These are phyloP conservation scores for Rugonectria rugulosa DNA, from an alignment of 2,329 filamentous ascomycete genomes.

Conservation along the genomic window DNA sequence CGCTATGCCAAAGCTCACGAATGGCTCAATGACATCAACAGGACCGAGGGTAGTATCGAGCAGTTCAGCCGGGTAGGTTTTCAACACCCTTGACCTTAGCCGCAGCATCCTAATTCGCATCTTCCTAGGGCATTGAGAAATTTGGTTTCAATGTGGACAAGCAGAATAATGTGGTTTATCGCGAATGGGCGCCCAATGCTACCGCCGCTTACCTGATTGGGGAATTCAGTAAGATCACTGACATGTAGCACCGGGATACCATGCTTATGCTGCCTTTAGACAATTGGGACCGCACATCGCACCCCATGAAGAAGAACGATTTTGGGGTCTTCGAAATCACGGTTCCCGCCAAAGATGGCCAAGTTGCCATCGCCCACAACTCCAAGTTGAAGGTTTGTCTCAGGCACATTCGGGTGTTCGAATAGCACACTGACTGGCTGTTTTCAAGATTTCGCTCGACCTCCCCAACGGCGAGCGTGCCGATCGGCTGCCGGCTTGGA, in stretches of 20 bases:
- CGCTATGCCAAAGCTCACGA: constrained; percentile 81
- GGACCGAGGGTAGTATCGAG: constrained; percentile 86
- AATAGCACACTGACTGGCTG: constrained; percentile 13
- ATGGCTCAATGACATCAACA: constrained; percentile 86
- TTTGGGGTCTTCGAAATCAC: constrained; percentile 89
- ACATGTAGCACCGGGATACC: not conserved
- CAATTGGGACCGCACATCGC: constrained; percentile 82
- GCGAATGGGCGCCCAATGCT: constrained; percentile 96
- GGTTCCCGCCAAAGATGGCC: constrained; percentile 75
- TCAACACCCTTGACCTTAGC: not conserved
- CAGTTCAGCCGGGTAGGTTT: constrained; percentile 81
- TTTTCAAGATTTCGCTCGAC: constrained; percentile 77
- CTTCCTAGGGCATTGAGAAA: constrained; percentile 79
- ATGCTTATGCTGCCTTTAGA: constrained; percentile 60
- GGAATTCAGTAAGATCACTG: constrained; percentile 79
- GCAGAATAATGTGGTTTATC: constrained; percentile 87
- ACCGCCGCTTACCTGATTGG: constrained; percentile 85
- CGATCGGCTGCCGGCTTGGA: constrained; percentile 94
- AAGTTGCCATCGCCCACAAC: constrained; percentile 85
- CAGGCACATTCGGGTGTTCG: not conserved
- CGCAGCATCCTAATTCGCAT: constrained; percentile 10
- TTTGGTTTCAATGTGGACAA: constrained; percentile 85
- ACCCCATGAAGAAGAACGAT: constrained; percentile 85
- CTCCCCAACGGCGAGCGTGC: constrained; percentile 80
- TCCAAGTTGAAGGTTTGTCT: constrained; percentile 88